Base-by-base conservation (phyloP, 192 early-diverging fungal species). In the Coemansia sp. region DNA sequence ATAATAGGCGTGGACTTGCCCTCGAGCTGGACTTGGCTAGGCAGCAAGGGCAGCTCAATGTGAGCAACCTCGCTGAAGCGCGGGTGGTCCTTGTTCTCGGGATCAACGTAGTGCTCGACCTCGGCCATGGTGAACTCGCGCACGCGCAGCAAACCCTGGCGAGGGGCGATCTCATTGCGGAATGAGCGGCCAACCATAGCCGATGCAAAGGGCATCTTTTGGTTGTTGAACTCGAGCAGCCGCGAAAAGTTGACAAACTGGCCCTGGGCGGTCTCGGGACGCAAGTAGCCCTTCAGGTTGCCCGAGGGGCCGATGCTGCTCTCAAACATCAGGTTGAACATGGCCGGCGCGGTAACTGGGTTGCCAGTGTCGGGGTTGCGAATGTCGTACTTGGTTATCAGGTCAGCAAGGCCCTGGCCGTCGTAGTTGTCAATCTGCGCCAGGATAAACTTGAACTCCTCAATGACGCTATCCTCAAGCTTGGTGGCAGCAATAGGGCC, bases 291-390 rank as follows among this genome's bases (percentile, higher is more conserved):
- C 83, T 94, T 92, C 70, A 94, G 82, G 34, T 95, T 87, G 59
- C 97, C 97, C 41, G 96, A 96, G 59, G 97, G 97, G 64, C 97
- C 97, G 73, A 99, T 98, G 80, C 86, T 94, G 61, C 90, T 96
- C 56, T 94, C 91, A 72, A 99, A 99, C 96, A 99, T 99, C 60
- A 99, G 88, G 87, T 99, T 99, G 90, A 99, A 99, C 64, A 91
- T 87, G 21, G 89, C 89, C 25, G 96, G 95, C 39, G 89, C 85
- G 7, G 94, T 90, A 20, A 99, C 85, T 52, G 90, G 88, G 82
- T 97, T 97, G 70, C 92, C 92, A 38, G 93, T 93, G 63, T 94
- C 91, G 20, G 96, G 94, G 21, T 93, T 91, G 41, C 91, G 88
- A 70, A 99, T 95, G 64, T 93, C 88, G 59, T 89, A 85, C 37